Evolutionary conservation across 1,284 basidiomycete species (phyloP), one percentile per base, ranked within the genome.

Genomic region (Paramarasmius palmivorus): DNA sequence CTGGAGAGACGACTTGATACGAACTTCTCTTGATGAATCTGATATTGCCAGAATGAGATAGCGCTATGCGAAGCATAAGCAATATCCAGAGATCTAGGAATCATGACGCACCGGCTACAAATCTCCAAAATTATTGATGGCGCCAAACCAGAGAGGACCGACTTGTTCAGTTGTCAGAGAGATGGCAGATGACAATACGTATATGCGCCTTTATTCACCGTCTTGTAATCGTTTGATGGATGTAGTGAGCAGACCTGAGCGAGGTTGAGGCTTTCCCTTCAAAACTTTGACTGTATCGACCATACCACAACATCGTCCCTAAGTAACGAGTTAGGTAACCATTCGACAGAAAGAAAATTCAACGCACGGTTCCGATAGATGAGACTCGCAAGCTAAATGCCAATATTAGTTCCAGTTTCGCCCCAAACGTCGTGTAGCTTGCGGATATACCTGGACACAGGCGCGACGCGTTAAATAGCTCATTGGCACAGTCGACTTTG

Each of bases 1-100:
- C 9, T 22, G 44, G 25, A 56, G 12, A 10, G 22, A 22, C 14
- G 25, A 49, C 19, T 14, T 53, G 42, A 32, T 26, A 60, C 73
- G 61, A 58, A 89, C 90, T 80, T 84, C 72, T 93, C 90, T 71
- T 93, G 90, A 58, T 90, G 88, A 45, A 84, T 80, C 63, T 93
- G 90, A 66, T 93, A 93, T 65, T 91, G 88, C 91, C 91, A 93
- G 67, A 93, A 93, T 7, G 89, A 88, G 55, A 92, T 79, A 4
- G 89, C 87, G 32, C 88, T 90, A 56, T n/a, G 34, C 37, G 48
- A 36, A 7, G 20, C 44, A 36, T 19, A 49, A 37, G 26, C 45
- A 54, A 34, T 48, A 34, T 40, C 26, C 46, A 40, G 23, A 26
- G 7, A 32, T 5, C 8, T 19, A 26, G 17, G 20, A 22, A 22